Base-by-base conservation (phyloP, 345 rosid species). In the Passiflora organensis region DNA sequence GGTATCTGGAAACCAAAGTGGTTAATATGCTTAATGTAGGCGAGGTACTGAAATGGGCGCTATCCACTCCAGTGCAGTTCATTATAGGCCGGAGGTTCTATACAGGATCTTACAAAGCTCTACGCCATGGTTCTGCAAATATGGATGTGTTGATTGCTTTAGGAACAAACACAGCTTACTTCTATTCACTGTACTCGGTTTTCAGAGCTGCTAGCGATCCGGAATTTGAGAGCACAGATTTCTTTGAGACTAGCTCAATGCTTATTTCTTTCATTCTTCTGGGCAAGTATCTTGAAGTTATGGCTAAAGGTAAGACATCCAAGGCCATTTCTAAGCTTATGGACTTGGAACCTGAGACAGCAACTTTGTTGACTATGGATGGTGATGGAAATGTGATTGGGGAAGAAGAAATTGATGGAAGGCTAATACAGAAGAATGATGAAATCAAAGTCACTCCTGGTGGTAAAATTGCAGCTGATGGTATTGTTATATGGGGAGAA, bases 171-270 rank as follows among this genome's bases (percentile, higher is more conserved):
- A 80, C 90, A 28, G 95, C 98, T 21, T 91, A 91, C 57, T 91
- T 91, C 58, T 91, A 86, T 70, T 91, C 98, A 0, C 74, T 80
- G 10, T 91, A 91, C 65, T 70, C 84, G 0, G 91, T 88, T 52
- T 53, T 86, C 60, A 84, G 89, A 67, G 85, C 99, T 56, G 85
- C 96, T 22, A 74, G 77, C 1, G 78, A 89, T 58, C 58, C 78
- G 1, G 55, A 71, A 55, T 88, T 82, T 42, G 71, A 52, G 67
- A 86, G 94, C 19, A 76, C 80, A 1, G 98, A 91, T 72, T 86
- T 91, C 75, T 91, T 91, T 34, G 98, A 91, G 74, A 91, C 96
- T 1, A 91, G 98, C 48, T 83, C 98, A 15, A 91, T 91, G 98
- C 91, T 91, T 18, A 88, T 91, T 25, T 84, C 96, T 2, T 84